Evolutionary conservation across 352 stramenopile genomes (phyloP), one percentile per base, ranked within the genome.

Genomic region (Phytophthora vignae): DNA sequence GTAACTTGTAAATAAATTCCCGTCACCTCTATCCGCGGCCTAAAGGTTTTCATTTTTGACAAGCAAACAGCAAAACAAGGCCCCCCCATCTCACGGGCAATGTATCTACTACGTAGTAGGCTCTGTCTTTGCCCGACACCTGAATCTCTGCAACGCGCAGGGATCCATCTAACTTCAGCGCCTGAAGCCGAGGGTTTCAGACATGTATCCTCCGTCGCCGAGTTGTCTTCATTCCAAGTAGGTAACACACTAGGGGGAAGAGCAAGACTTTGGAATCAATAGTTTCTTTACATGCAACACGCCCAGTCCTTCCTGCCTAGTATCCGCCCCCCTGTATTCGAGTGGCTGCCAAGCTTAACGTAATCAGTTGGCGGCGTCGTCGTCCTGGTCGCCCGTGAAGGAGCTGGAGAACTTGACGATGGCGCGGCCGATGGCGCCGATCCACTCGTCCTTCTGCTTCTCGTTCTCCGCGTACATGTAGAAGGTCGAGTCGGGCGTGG

Each of bases 401-500:
- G 97, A 99, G 71, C 88, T 98, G 8, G 94, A 99, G 83, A 97
- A 98, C 72, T 98, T 97, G 69, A 99, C 97, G 82, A 99, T 99
- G 25, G 97, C 93, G 65, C 96, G 96, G 50, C 97, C 97, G 53
- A 99, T 98, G 53, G 95, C 95, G 40, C 97, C 97, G 69, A 98
- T 98, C 92, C 92, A 98, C 69, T 97, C 90, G 79, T 98, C 90
- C 81, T 97, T 98, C 49, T 96, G 89, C 81, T 96, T 90, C 70
- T 98, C 92, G 65, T 86, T 95, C 73, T 97, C 89, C 29, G 92
- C 92, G 79, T 95, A 96, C 89, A 98, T 97, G 79, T 97, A 97
- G 78, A 93, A 98, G 19, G 90, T 96, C 15, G 83, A 90, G 71
- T 97, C 87, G 21, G 89, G 87, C 64, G 92, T 98, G 25, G 91